Conservation (phyloP, 805 yeast species). For the Citeromyces nyonsensis region DNA sequence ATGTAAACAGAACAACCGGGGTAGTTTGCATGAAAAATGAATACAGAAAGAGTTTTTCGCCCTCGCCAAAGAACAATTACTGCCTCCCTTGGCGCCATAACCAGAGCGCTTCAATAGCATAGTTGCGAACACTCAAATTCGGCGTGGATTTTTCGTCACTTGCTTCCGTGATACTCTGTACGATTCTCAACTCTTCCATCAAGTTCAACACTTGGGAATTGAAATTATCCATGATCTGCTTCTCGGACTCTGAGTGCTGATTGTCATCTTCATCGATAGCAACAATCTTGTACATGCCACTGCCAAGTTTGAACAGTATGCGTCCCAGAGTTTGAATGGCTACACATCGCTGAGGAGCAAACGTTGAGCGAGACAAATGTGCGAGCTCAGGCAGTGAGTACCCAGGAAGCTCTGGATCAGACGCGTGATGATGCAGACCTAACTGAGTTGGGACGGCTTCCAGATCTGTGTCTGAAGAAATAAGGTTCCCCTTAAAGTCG, state of each 20-base stretch:
- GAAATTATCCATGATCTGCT: conserved; percentile 9
- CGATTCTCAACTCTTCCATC: conserved; percentile 41
- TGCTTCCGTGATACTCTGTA: conserved; percentile 52
- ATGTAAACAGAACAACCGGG: too few relatives aligned
- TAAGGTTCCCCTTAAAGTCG: conserved; percentile 72
- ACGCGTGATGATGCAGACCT: conserved; percentile 89
- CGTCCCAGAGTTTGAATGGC: conserved; percentile 84
- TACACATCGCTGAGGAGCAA: conserved; percentile 74
- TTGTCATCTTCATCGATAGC: conserved; percentile 20
- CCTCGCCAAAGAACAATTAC: too few relatives aligned
- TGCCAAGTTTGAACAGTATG: conserved; percentile 66
- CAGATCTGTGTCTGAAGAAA: conserved; percentile 23
- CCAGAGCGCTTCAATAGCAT: conserved; percentile 88
- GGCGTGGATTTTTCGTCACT: conserved; percentile 47
- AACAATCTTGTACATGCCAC: conserved; percentile 27
- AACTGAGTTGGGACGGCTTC: conserved; percentile 29
- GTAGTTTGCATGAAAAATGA: too few relatives aligned
- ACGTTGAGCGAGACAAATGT: conserved; percentile 62
- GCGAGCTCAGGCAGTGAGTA: conserved; percentile 77
- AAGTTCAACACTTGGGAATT: conserved; percentile 50
- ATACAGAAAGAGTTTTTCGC: too few relatives aligned
- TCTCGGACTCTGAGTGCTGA: conserved; percentile 9
- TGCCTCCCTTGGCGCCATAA: conserved; percentile 44
- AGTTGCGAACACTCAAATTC: conserved; percentile 62
- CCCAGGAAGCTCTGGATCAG: conserved; percentile 81